phyloP scores from a whole-genome alignment of 306 rosid species.

The Benincasa hispida region DNA sequence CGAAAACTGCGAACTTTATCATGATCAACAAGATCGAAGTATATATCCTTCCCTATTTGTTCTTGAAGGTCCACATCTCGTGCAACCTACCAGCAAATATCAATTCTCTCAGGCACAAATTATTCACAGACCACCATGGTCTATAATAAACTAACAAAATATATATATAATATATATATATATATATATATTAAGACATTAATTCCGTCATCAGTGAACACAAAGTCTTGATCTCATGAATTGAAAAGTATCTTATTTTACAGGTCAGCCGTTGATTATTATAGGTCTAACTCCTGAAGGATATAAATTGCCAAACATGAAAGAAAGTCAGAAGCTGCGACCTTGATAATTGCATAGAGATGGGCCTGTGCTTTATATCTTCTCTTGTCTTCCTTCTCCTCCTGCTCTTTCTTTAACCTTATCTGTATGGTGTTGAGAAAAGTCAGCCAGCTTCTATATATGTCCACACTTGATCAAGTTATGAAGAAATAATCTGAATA shows the following conservation, averaged over 20 bases:
- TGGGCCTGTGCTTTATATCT: conserved; percentile 88
- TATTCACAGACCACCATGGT: neutral
- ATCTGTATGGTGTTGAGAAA: conserved; percentile 28
- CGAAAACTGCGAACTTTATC: conserved; percentile 86
- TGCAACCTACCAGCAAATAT: conserved; percentile 49
- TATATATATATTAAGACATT: neutral
- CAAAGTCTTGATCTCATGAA: neutral
- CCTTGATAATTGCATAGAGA: conserved; percentile 76
- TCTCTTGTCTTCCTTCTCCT: conserved; percentile 73
- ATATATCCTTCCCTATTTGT: conserved; percentile 71
- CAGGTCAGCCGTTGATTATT: neutral
- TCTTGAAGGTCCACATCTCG: conserved; percentile 65
- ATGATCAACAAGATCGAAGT: conserved; percentile 92
- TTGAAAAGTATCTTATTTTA: neutral
- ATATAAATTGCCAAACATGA: neutral
- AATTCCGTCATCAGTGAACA: neutral
- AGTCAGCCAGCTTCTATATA: conserved; percentile 8
- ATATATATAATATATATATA: neutral
- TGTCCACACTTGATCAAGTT: neutral
- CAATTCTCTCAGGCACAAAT: neutral
- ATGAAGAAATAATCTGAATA: neutral
- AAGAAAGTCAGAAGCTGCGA: conserved; percentile 9
- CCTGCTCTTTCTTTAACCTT: conserved; percentile 84
- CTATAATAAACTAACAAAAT: neutral
- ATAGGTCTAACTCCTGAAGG: neutral